Evolutionary conservation across 2,329 filamentous ascomycete genomes (phyloP).

Genomic region (Aspergillus tanneri): DNA sequence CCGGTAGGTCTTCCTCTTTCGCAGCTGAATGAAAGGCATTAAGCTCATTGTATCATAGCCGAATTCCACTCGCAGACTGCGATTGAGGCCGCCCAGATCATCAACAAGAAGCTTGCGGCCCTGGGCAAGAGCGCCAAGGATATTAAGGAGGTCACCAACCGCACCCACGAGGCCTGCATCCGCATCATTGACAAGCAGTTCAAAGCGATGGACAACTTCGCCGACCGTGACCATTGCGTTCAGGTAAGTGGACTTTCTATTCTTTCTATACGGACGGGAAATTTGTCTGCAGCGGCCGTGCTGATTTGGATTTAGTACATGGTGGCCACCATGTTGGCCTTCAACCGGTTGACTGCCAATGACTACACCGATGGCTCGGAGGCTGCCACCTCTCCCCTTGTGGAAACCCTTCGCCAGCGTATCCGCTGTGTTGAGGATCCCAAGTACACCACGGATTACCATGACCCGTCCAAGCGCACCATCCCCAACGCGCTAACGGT

Average conservation of each 20-base stretch:
- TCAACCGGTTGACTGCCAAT: slow-evolving; percentile 85
- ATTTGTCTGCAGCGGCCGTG: too few relatives aligned
- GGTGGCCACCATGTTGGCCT: slow-evolving; percentile 93
- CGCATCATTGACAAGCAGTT: slow-evolving; percentile 99
- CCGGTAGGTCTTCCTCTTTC: slow-evolving; percentile 59
- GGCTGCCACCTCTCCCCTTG: slow-evolving; percentile 82
- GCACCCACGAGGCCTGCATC: slow-evolving; percentile 96
- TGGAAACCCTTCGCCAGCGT: slow-evolving; percentile 88
- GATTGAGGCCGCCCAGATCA: slow-evolving; percentile 87
- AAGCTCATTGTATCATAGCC: slow-evolving; percentile 52
- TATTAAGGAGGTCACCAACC: slow-evolving; percentile 89
- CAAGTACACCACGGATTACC: slow-evolving; percentile 92
- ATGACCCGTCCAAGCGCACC: slow-evolving; percentile 86
- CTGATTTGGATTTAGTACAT: slow-evolving; percentile 68
- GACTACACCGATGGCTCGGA: slow-evolving; percentile 94
- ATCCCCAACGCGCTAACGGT: slow-evolving; percentile 97
- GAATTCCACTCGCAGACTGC: slow-evolving; percentile 99
- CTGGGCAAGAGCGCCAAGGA: slow-evolving; percentile 89
- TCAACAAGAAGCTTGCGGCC: slow-evolving; percentile 77
- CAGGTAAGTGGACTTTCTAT: slow-evolving; percentile 53
- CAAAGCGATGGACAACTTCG: slow-evolving; percentile 99
- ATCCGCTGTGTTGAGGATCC: slow-evolving; percentile 97
- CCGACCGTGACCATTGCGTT: slow-evolving; percentile 98
- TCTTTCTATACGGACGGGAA: too few relatives aligned
- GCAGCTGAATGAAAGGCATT: background rate